A percentile compares a stretch with the other conserved stretches of the same genome.
Conservation (phyloP, 176 grass and related monocot genomes). For the Phragmites australis region DNA sequence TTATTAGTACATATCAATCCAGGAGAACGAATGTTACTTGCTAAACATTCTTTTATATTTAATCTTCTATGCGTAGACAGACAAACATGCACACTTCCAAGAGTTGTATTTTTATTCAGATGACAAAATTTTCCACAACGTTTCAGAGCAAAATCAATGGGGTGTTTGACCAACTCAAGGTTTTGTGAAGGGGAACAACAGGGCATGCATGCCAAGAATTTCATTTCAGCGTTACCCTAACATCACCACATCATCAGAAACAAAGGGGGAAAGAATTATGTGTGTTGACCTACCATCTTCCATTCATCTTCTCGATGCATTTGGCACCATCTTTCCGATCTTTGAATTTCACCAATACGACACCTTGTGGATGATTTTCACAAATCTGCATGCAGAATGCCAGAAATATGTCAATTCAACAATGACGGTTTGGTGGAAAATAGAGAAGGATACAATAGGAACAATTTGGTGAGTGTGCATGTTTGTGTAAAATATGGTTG, state of each 20-base stretch:
- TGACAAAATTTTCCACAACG: neutral
- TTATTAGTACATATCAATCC: neutral
- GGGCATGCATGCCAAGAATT: neutral
- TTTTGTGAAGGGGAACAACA: neutral
- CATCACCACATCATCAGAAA: constrained; percentile 5
- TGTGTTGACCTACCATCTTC: constrained; percentile 73
- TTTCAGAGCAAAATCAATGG: neutral
- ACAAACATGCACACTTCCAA: neutral
- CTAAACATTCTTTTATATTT: neutral
- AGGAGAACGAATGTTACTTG: neutral
- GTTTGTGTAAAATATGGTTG: too few species aligned
- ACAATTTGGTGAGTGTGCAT: constrained; percentile 3
- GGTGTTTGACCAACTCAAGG: neutral
- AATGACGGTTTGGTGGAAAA: constrained; percentile 15
- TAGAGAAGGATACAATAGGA: neutral
- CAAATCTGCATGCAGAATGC: constrained; percentile 60
- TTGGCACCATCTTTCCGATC: constrained; percentile 75
- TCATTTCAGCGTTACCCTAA: neutral
- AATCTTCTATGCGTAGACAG: neutral
- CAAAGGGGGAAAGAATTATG: neutral
- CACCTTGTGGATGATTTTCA: constrained; percentile 95
- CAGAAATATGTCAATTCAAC: constrained; percentile 28
- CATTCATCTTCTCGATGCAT: constrained; percentile 89
- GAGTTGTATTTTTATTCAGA: neutral
- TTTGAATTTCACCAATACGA: constrained; percentile 94